Evolutionary conservation across 164 flowering plant genomes (phyloP), one percentile per base, ranked within the genome.

Genomic region (Piper betle): DNA sequence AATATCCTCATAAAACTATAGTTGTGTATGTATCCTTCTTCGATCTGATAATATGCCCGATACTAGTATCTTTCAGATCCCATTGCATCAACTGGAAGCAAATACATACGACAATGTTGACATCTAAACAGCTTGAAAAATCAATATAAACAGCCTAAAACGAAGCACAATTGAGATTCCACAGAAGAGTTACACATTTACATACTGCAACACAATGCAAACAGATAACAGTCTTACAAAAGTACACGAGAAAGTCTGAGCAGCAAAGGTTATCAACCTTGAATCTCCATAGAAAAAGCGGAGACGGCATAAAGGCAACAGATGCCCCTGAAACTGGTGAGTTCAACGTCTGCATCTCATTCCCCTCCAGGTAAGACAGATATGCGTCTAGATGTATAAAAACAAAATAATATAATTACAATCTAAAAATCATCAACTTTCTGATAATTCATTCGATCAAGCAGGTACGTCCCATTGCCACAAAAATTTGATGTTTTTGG

Each of bases 281-380:
- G 66, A 87, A 83, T 82, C 96, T 87, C 96, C 96, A 86, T 52
- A 92, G 72, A 15, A 92, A 70, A 65, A 79, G 46, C 10, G 97
- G 91, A 42, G 97, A 86, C 0, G 94, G 98, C 80, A 89, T 71
- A 43, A n/a, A 25, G 33, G 33, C 33, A 25, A 87, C 79, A n/a
- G 80, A 80, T 42, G 81, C 72, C 66, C 76, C 66, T 58, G 60
- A 70, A 64, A 87, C 63, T 38, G 84, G 78, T 48, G 67, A 64
- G 63, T 19, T 77, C 46, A 42, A 42, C 11, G 46, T 10, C 46
- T 2, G 1, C 46, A 42, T 42, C 46, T 42, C 46, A 42, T 42
- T 42, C 46, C 46, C 46, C 11, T 6, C 46, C 46, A 42, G 46
- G 46, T 6, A 42, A 42, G 46, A 10, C 46, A 42, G 9, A 42